These are phyloP conservation scores for Talaromyces stipitatus DNA, from an alignment of 495 filamentous ascomycete genomes.

Conservation along the genomic window DNA sequence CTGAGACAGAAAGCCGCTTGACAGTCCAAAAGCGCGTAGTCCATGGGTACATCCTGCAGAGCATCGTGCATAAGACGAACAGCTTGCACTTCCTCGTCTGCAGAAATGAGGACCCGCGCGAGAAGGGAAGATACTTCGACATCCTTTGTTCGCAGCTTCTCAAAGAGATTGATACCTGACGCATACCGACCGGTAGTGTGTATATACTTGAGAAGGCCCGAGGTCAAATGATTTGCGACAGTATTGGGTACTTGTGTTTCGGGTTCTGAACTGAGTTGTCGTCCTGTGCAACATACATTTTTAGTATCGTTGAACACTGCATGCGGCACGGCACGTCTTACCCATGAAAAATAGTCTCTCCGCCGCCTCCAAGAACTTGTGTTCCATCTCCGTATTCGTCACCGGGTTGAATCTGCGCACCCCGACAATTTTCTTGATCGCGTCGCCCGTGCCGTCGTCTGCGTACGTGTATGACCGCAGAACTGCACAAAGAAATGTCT, in stretches of 20 bases:
- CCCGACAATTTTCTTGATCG: conserved; percentile 87
- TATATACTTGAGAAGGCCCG: conserved; percentile 92
- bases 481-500: conserved; percentile 93
- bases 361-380: conserved; percentile 91
- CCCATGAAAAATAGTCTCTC: conserved; percentile 93
- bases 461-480: conserved; percentile 92
- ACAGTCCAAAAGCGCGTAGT: conserved; percentile 87
- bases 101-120: conserved; percentile 80
- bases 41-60: conserved; percentile 86
- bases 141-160: conserved; percentile 86
- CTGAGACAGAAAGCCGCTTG: conserved; percentile 88
- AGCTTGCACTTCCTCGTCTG: conserved; percentile 92
- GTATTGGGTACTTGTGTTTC: conserved; percentile 96
- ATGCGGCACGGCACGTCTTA: conserved; percentile 23
- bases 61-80: conserved; percentile 82
- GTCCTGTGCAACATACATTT: conserved; percentile 44
- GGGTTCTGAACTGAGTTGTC: conserved; percentile 92
- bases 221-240: conserved; percentile 91
- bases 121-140: conserved; percentile 90
- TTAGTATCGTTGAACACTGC: neutral
- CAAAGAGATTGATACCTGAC: conserved; percentile 95
- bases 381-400: conserved; percentile 93
- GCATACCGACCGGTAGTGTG: conserved; percentile 90
- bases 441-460: conserved; percentile 85
- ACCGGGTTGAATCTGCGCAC: conserved; percentile 95